Evolutionary conservation across 768 basidiomycete species (phyloP).

Genomic region (Russula brevipes): DNA sequence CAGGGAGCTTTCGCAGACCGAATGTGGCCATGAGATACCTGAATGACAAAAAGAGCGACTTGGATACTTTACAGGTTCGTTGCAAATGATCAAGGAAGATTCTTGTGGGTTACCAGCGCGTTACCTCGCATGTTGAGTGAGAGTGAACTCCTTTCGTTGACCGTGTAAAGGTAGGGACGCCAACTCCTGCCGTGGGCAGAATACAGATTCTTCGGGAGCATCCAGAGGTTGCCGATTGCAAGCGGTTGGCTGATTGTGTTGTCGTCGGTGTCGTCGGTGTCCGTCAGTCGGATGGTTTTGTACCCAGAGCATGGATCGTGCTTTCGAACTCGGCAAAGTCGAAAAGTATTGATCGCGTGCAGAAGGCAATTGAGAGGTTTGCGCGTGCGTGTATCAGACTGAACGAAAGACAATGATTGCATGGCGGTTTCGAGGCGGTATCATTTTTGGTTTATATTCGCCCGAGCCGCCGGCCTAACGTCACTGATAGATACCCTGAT

Average conservation of each 20-base stretch:
- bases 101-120: constrained; percentile 46
- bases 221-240: background rate
- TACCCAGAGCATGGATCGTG: constrained; percentile 75
- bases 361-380: constrained; percentile 53
- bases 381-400: constrained; percentile 53
- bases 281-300: constrained; percentile 59
- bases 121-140: background rate
- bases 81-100: constrained; percentile 52
- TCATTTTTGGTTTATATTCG: background rate
- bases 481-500: constrained; percentile 52
- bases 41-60: constrained; percentile 64
- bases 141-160: constrained; percentile 38
- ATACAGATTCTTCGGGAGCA: constrained; percentile 26
- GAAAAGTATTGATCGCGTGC: constrained; percentile 42
- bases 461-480: constrained; percentile 25
- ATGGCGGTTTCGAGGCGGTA: constrained; percentile 66
- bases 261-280: background rate
- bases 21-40: constrained; percentile 59
- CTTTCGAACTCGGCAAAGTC: constrained; percentile 38
- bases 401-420: constrained; percentile 68
- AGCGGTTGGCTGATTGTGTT: background rate
- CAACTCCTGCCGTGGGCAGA: too few relatives aligned
- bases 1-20: constrained; percentile 57
- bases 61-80: constrained; percentile 43
- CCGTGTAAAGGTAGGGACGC: constrained; percentile 52